A percentile compares a stretch with the other conserved stretches of the same genome.
These are phyloP conservation scores for Venturia nashicola DNA, from an alignment of 2,329 filamentous ascomycete species.

Conservation along the genomic window DNA sequence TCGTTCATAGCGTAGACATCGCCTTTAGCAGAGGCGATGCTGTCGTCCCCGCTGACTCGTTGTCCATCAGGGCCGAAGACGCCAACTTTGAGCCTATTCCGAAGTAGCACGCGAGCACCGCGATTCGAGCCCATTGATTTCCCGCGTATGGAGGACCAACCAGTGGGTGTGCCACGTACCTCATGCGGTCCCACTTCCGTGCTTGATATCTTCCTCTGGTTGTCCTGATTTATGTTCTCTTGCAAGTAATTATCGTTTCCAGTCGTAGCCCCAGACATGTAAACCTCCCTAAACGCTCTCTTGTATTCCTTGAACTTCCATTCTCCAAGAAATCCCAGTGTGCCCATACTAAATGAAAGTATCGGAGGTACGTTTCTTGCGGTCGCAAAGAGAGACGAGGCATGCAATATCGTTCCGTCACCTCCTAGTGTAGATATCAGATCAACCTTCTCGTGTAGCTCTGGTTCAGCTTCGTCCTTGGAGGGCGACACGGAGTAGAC, in stretches of 20 bases:
- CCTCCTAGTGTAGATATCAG: slow-evolving; percentile 83
- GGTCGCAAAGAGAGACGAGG: slow-evolving; percentile 75
- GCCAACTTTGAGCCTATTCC: slow-evolving; percentile 77
- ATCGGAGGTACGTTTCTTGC: slow-evolving; percentile 76
- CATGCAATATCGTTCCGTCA: slow-evolving; percentile 81
- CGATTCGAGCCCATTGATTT: slow-evolving; percentile 69
- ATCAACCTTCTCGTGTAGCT: slow-evolving; percentile 69
- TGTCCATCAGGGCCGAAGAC: slow-evolving; percentile 59
- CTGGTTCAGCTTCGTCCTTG: neutral
- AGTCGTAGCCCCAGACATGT: slow-evolving; percentile 57
- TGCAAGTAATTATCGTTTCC: slow-evolving; percentile 13
- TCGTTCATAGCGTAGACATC: slow-evolving; percentile 71
- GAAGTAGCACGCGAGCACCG: slow-evolving; percentile 68
- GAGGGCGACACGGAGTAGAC: slow-evolving; percentile 39
- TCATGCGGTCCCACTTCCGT: slow-evolving; percentile 1
- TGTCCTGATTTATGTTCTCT: neutral
- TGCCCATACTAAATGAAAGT: slow-evolving; percentile 93
- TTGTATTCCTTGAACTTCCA: slow-evolving; percentile 95
- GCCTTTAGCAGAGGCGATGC: slow-evolving; percentile 17
- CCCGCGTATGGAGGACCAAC: slow-evolving; percentile 64
- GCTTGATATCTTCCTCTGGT: neutral
- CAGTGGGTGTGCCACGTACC: slow-evolving; percentile 20
- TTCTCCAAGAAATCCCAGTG: slow-evolving; percentile 85
- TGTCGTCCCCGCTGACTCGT: slow-evolving; percentile 13
- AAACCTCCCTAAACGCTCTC: slow-evolving; percentile 80